Evolutionary conservation across 1,139 yeast species (phyloP).

Genomic region (Suhomyces taliae): DNA sequence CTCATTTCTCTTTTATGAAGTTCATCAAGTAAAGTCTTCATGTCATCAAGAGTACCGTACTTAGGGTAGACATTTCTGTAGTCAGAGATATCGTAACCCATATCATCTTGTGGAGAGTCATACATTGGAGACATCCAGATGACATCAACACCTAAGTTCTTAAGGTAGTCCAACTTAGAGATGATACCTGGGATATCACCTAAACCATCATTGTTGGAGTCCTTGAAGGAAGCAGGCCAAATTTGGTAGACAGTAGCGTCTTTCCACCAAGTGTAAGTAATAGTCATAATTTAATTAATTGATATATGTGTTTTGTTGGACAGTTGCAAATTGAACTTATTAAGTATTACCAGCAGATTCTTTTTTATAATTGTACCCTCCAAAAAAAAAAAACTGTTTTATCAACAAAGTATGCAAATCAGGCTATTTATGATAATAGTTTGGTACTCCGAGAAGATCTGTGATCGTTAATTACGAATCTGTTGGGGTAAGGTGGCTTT

Average conservation of each 20-base stretch:
- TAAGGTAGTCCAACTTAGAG: constrained; percentile 51
- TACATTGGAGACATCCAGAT: constrained; percentile 61
- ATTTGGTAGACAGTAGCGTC: constrained; percentile 56
- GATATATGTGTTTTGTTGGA: too few relatives aligned
- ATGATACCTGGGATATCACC: constrained; percentile 59
- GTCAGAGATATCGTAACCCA: constrained; percentile 63
- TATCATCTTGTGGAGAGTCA: constrained; percentile 60
- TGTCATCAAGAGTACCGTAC: constrained; percentile 55
- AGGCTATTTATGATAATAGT: too few relatives aligned
- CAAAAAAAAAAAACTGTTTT: too few relatives aligned
- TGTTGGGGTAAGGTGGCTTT: too few relatives aligned
- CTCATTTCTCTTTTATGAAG: constrained; percentile 52
- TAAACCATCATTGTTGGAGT: constrained; percentile 57
- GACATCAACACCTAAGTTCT: constrained; percentile 51
- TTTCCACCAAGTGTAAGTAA: constrained; percentile 51
- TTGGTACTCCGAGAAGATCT: too few relatives aligned
- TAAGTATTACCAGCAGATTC: too few relatives aligned
- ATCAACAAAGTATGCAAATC: too few relatives aligned
- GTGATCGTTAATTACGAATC: too few relatives aligned
- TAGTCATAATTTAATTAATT: constrained; percentile 5
- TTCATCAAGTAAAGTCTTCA: constrained; percentile 48
- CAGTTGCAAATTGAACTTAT: too few relatives aligned
- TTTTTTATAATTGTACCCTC: too few relatives aligned
- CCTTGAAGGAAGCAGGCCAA: constrained; percentile 60
- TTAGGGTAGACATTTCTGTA: constrained; percentile 51